Evolutionary conservation across 768 basidiomycete species (phyloP), one percentile per base, ranked within the genome.

Genomic region (Phlebiopsis gigantea): DNA sequence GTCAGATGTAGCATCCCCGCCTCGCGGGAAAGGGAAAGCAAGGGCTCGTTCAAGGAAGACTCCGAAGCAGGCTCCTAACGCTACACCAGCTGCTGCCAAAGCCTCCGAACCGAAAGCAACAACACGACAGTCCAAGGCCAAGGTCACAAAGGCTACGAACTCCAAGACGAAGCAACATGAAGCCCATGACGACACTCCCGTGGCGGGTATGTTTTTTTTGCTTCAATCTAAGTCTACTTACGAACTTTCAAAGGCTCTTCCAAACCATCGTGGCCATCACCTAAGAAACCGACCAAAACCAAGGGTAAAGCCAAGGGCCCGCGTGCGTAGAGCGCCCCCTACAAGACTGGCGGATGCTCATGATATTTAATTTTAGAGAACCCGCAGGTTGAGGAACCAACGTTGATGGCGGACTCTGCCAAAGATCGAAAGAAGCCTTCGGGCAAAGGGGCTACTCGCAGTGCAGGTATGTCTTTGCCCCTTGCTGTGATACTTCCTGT

Each of bases 21-120:
- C 58, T 14, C 47, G 28, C 12, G 31, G 29, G 30, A 47, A 48
- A 42, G 39, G 47, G 45, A 58, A 44, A 55, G 54, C 7, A 15
- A 26, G 25, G 25, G 2, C 14, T 48, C 47, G 8, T 21, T 1
- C 46, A 25, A 29, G 29, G 19, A 25, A 39, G 17, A 39, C 34
- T 39, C 34, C 2, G 3, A 9, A 9, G 17, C 3, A 9, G 2
- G 34, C 17, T 3, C 12, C 34, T 12, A 39, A 39, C 2, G 34
- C 8, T 9, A 17, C 34, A 39, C 12, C 6, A 2, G 47, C 29
- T 30, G 26, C 26, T 29, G 28, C 19, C 9, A 10, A 29, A 30
- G 26, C n/a, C 14, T 7, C 26, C 26, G 19, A 21, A n/a, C 26
- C 15, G 4, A n/a, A 17, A 21, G 8, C 47, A 30, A 5, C 29